phyloP scores from a whole-genome alignment of 768 basidiomycete species.

The Amyloporia xantha region DNA sequence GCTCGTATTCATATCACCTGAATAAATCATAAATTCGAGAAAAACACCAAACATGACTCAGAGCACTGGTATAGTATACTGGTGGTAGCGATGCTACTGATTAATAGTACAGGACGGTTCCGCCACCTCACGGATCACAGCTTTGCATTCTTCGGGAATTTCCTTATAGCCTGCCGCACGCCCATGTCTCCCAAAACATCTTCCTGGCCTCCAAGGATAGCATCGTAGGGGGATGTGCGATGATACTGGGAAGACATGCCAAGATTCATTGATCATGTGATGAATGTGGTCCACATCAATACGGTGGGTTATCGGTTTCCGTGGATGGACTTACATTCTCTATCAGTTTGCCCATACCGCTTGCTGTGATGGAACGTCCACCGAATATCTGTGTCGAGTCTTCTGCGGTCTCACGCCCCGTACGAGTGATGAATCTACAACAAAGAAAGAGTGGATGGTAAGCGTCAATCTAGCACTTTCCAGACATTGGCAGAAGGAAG shows the following conservation, averaged over 20 bases:
- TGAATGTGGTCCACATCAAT: not conserved
- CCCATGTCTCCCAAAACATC: constrained; percentile 71
- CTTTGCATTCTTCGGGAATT: constrained; percentile 50
- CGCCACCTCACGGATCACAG: no score
- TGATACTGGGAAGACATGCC: constrained; percentile 52
- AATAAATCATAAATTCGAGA: no score
- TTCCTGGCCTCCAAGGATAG: constrained; percentile 76
- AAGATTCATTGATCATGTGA: not conserved
- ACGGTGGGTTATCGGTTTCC: not conserved
- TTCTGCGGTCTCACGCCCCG: constrained; percentile 60
- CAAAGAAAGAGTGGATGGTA: no score
- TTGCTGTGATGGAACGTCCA: constrained; percentile 78
- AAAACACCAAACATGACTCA: no score
- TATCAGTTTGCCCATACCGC: constrained; percentile 81
- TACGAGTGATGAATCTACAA: constrained; percentile 57
- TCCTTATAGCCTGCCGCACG: constrained; percentile 66
- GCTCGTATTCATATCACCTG: no score
- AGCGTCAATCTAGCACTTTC: not conserved
- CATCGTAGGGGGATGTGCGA: constrained; percentile 77
- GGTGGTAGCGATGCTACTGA: no score
- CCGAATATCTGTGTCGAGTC: constrained; percentile 86
- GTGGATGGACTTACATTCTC: constrained; percentile 55
- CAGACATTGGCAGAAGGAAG: not conserved
- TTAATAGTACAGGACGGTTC: no score
- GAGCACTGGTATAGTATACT: no score